Conservation (phyloP, 192 early-diverging fungal species). For the Geranomyces michiganensis region DNA sequence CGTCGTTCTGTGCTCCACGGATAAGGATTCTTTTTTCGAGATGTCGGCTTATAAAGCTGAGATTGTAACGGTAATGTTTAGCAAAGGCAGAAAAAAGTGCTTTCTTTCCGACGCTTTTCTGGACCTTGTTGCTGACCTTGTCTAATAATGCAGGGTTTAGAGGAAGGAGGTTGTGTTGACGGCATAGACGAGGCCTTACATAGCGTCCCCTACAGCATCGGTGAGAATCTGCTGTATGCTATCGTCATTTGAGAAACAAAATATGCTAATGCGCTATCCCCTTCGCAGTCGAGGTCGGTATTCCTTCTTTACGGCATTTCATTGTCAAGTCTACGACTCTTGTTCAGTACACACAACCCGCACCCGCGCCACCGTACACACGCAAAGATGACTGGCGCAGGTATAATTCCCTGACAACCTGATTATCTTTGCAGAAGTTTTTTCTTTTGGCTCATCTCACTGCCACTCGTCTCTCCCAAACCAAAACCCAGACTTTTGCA, state of each 20-base stretch:
- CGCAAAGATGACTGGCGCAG: slow-evolving; percentile 52
- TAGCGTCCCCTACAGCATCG: slow-evolving; percentile 36
- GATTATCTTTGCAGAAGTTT: background rate
- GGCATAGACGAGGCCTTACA: slow-evolving; percentile 36
- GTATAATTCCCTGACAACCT: slow-evolving; percentile 20
- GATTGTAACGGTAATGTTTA: slow-evolving; percentile 62
- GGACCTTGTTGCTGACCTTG: slow-evolving; percentile 1
- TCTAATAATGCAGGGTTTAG: background rate
- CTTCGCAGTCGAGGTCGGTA: slow-evolving; percentile 58
- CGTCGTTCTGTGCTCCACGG: slow-evolving; percentile 73
- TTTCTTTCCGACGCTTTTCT: too few relatives aligned
- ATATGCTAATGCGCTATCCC: background rate
- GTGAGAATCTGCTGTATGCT: slow-evolving; percentile 6
- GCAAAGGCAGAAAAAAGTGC: background rate
- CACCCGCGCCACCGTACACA: slow-evolving; percentile 62
- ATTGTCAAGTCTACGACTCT: slow-evolving; percentile 65
- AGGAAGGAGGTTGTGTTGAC: slow-evolving; percentile 28
- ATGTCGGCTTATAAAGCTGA: slow-evolving; percentile 68
- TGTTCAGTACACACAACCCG: slow-evolving; percentile 70
- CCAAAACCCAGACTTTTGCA: slow-evolving; percentile 9
- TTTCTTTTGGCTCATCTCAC: background rate
- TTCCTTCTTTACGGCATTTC: slow-evolving; percentile 74
- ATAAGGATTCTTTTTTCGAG: slow-evolving; percentile 83
- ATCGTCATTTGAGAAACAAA: too few relatives aligned
- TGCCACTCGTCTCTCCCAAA: too few relatives aligned